A percentile compares a stretch with the other conserved stretches of the same genome.
phyloP scores from a whole-genome alignment of 306 rosid genomes.

The Biancaea sappan region DNA sequence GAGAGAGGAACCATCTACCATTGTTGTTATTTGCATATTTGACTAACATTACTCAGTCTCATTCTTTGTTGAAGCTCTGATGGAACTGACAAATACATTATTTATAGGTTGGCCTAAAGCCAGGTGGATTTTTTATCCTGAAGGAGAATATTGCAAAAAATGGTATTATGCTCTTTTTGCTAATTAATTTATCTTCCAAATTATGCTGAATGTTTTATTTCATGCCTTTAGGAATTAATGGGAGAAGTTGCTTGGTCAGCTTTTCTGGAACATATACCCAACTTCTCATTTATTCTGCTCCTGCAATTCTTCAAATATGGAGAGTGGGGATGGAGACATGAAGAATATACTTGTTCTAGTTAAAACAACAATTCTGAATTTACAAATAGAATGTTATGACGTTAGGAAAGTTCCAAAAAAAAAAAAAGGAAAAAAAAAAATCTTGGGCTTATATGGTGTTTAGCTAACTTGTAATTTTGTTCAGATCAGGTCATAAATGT shows the following conservation, averaged over 20 bases:
- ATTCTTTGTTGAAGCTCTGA: slow-evolving; percentile 10
- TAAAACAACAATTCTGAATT: slow-evolving; percentile 20
- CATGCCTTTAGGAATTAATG: slow-evolving; percentile 21
- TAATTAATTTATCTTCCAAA: slow-evolving; percentile 14
- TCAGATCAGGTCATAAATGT: slow-evolving; percentile 18
- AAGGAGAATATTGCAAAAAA: slow-evolving; percentile 92
- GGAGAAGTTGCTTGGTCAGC: not conserved
- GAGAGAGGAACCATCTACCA: not conserved
- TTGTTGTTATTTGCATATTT: not conserved
- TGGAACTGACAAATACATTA: slow-evolving; percentile 36
- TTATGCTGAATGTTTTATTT: slow-evolving; percentile 28
- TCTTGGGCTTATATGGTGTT: not conserved
- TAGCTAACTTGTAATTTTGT: not conserved
- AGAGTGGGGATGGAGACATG: not conserved
- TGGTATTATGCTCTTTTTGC: slow-evolving; percentile 50
- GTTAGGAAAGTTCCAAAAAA: not conserved
- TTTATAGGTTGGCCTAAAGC: slow-evolving; percentile 80
- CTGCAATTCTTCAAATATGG: slow-evolving; percentile 4
- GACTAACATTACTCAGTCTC: not conserved
- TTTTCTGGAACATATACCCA: slow-evolving; percentile 23
- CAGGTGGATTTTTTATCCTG: slow-evolving; percentile 80
- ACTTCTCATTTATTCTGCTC: slow-evolving; percentile 18
- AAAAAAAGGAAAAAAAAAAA: slow-evolving; percentile 12
- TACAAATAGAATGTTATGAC: slow-evolving; percentile 11
- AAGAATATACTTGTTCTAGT: not conserved